Evolutionary conservation across 2,329 filamentous ascomycete species (phyloP).

Genomic region (Plenodomus biglobosus): DNA sequence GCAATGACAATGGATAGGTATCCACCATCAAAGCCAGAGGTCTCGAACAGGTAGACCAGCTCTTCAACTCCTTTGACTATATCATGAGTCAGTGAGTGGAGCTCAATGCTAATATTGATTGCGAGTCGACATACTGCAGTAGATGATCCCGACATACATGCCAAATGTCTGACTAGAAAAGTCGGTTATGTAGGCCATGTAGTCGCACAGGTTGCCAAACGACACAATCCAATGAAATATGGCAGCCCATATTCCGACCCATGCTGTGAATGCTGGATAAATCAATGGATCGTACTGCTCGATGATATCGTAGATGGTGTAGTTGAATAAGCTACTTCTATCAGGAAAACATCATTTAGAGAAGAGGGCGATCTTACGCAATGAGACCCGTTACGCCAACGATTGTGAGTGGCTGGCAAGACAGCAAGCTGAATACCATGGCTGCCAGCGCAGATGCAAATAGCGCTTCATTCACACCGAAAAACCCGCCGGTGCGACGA

Average conservation of each 20-base stretch:
- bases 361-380: conserved; percentile 7
- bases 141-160: conserved; percentile 58
- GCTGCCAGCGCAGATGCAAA: conserved; percentile 59
- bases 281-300: conserved; percentile 51
- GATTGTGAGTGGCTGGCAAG: conserved; percentile 58
- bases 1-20: conserved; percentile 55
- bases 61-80: conserved; percentile 60
- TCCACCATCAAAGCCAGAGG: conserved; percentile 46
- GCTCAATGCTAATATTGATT: background rate
- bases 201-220: conserved; percentile 57
- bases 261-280: conserved; percentile 59
- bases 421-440: conserved; percentile 56
- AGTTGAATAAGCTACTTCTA: conserved; percentile 52
- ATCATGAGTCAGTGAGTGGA: background rate
- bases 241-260: conserved; percentile 60
- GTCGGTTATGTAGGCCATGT: conserved; percentile 61
- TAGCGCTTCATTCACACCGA: conserved; percentile 59
- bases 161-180: conserved; percentile 58
- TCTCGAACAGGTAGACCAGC: conserved; percentile 54
- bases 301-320: conserved; percentile 62
- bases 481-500: conserved; percentile 57
- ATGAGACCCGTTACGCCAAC: conserved; percentile 58
- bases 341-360: background rate
- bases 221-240: conserved; percentile 60
- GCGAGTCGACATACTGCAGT: conserved; percentile 46